Evolutionary conservation across 1,284 basidiomycete species (phyloP).

Genomic region (Paramarasmius palmivorus): DNA sequence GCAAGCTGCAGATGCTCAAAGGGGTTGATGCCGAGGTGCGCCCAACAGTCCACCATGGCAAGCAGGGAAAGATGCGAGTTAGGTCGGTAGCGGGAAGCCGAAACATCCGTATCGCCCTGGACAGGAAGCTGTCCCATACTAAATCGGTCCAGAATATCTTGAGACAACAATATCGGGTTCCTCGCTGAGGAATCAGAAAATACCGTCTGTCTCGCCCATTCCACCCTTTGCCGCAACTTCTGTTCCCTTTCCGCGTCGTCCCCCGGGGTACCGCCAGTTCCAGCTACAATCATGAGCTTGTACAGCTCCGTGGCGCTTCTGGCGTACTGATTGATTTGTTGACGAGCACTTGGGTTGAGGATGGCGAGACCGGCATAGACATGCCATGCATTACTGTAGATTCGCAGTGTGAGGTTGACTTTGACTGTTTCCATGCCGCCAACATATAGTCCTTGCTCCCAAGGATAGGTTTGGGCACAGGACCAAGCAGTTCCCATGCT

Average conservation of each 20-base stretch:
- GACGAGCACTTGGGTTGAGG: conserved; percentile 89
- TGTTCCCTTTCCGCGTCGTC: conserved; percentile 42
- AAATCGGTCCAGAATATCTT: conserved; percentile 89
- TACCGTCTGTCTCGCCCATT: conserved; percentile 75
- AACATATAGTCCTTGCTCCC: conserved; percentile 93
- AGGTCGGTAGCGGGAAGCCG: conserved; percentile 37
- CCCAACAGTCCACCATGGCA: conserved; percentile 99
- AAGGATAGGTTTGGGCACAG: conserved; percentile 80
- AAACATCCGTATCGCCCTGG: conserved; percentile 15
- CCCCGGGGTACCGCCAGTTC: conserved; percentile 31
- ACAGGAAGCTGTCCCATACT: conserved; percentile 57
- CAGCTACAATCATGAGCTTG: conserved; percentile 92
- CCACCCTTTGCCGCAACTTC: conserved; percentile 69
- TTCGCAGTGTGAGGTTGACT: conserved; percentile 95
- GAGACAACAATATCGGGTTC: conserved; percentile 82
- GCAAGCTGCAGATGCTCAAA: conserved; percentile 92
- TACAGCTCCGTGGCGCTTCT: conserved; percentile 86
- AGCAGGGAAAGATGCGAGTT: conserved; percentile 97
- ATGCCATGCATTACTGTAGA: conserved; percentile 98
- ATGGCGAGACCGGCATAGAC: conserved; percentile 98
- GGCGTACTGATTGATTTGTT: conserved; percentile 91
- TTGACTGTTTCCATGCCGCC: conserved; percentile 99
- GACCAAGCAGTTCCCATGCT: conserved; percentile 99
- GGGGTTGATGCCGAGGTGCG: conserved; percentile 83
- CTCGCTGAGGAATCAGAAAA: conserved; percentile 57